A percentile compares a stretch with the other conserved stretches of the same genome.
These are phyloP conservation scores for Kentomonas sorsogonicus DNA, from an alignment of 208 protist genomes.

Conservation along the genomic window DNA sequence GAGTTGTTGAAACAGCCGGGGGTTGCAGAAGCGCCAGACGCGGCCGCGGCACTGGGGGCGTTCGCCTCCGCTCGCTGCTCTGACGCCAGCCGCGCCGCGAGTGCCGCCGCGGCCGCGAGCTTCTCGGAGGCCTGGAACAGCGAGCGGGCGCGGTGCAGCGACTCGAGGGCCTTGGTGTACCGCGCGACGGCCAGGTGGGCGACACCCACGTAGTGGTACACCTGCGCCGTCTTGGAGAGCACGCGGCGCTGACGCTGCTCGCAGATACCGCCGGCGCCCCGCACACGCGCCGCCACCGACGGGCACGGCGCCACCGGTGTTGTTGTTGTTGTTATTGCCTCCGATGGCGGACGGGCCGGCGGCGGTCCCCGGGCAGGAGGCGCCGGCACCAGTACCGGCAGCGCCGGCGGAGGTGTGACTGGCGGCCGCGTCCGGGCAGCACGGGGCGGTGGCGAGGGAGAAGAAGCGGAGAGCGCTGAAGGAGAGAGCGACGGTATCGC, in stretches of 20 bases:
- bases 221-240: constrained; percentile 55
- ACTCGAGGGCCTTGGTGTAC: constrained; percentile 80
- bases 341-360: no score
- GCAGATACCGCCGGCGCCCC: no score
- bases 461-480: constrained; percentile 74
- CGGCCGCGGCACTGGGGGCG: no score
- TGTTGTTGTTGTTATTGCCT: no score
- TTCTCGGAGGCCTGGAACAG: constrained; percentile 44
- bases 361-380: no score
- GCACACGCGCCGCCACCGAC: no score
- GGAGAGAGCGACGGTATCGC: constrained; percentile 57
- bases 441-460: constrained; percentile 35
- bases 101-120: constrained; percentile 27
- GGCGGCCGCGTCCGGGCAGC: constrained; percentile 36
- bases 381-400: no score
- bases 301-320: no score
- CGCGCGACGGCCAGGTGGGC: constrained; percentile 53
- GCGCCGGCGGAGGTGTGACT: no score
- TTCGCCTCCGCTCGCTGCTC: not conserved
- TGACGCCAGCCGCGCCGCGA: not conserved
- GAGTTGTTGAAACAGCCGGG: no score
- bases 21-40: no score
- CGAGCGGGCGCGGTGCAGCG: constrained; percentile 54
- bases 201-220: constrained; percentile 65
- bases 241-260: no score